A percentile compares a stretch with the other conserved stretches of the same genome.
Conservation (phyloP, 2,329 filamentous ascomycete species). For the Proliferodiscus dingleyae region DNA sequence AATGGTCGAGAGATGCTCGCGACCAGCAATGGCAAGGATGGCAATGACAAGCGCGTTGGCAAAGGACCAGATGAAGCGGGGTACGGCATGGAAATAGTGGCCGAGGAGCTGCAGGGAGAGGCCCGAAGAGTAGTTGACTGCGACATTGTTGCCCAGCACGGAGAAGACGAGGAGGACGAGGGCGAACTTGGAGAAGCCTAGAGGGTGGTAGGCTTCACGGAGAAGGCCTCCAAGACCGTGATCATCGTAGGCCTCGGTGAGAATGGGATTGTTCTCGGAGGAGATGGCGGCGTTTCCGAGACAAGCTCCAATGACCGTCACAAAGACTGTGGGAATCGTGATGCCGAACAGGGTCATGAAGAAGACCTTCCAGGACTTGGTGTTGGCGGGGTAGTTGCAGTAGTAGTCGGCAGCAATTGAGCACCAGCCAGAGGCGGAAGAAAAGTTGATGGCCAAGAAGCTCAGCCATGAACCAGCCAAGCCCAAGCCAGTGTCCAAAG, state of each 20-base stretch:
- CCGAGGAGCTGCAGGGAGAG: slow-evolving; percentile 29
- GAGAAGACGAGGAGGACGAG: slow-evolving; percentile 31
- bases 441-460: slow-evolving; percentile 29
- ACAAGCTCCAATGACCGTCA: slow-evolving; percentile 40
- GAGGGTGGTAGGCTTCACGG: slow-evolving; percentile 39
- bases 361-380: slow-evolving; percentile 30
- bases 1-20: slow-evolving; percentile 25
- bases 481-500: slow-evolving; percentile 30
- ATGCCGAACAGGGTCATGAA: slow-evolving; percentile 26
- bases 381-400: slow-evolving; percentile 30
- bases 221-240: slow-evolving; percentile 45
- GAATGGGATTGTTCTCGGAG: slow-evolving; percentile 35
- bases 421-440: slow-evolving; percentile 28
- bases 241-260: slow-evolving; percentile 36
- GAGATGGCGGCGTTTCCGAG: slow-evolving; percentile 36
- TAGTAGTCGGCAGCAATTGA: slow-evolving; percentile 31
- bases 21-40: slow-evolving; percentile 27
- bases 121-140: slow-evolving; percentile 29
- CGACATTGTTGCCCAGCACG: slow-evolving; percentile 30
- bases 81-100: slow-evolving; percentile 31
- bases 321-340: slow-evolving; percentile 33
- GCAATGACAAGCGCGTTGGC: slow-evolving; percentile 26
- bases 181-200: slow-evolving; percentile 44
- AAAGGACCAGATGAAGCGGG: slow-evolving; percentile 30
- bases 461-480: slow-evolving; percentile 31